Evolutionary conservation across 805 yeast species (phyloP).

Genomic region (Hanseniaspora singularis): DNA sequence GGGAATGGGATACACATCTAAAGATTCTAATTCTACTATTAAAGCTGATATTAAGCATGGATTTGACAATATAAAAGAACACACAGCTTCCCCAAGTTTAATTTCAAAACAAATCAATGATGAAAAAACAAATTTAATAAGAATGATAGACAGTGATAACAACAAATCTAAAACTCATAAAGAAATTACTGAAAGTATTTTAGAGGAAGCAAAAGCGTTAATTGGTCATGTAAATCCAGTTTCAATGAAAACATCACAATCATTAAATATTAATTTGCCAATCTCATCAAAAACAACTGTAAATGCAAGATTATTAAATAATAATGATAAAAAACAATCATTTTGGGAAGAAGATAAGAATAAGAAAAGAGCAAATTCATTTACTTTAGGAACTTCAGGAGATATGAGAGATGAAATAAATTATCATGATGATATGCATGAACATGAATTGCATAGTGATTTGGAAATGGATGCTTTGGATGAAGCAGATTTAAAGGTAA

Average conservation of each 20-base stretch:
- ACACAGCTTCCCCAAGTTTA: too few species aligned
- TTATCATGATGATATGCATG: background rate
- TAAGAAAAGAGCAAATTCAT: background rate
- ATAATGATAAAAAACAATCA: background rate
- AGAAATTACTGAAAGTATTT: background rate
- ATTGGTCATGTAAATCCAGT: background rate
- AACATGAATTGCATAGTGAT: slow-evolving; percentile 9
- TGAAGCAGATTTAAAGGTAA: slow-evolving; percentile 14
- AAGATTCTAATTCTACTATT: too few species aligned
- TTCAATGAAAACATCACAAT: background rate
- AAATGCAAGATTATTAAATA: too few species aligned
- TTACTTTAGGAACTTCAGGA: background rate
- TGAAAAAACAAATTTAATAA: background rate
- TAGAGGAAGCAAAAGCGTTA: slow-evolving; percentile 9
- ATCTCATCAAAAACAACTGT: too few species aligned
- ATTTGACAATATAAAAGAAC: too few species aligned
- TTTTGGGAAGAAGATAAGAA: background rate
- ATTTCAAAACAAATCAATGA: too few species aligned
- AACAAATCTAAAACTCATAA: background rate
- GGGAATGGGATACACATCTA: too few species aligned
- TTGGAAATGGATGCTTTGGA: slow-evolving; percentile 14
- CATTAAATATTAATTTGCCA: background rate
- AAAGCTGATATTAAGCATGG: too few species aligned
- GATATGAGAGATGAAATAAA: background rate
- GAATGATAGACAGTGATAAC: background rate